Evolutionary conservation across 495 filamentous ascomycete species (phyloP), one percentile per base, ranked within the genome.

Genomic region (Aeminium ludgeri): DNA sequence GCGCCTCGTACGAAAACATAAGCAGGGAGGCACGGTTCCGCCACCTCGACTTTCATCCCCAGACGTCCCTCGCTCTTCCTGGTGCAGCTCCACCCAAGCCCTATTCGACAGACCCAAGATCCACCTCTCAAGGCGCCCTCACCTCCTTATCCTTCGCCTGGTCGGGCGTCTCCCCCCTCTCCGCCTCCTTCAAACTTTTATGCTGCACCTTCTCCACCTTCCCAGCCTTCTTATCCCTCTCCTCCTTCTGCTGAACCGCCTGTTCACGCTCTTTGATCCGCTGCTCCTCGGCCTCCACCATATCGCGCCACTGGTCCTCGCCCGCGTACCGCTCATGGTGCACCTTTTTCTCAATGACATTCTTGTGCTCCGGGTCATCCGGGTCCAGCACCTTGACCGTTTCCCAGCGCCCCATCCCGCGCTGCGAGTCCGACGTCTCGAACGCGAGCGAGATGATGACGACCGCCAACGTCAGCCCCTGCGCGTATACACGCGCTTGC

Each of bases 401-500:
- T 67, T 76, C 73, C 70, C 73, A 83, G 54, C 75, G 71, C 52
- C 86, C 86, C 55, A 72, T 72, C 13, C 80, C 83, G 49, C 68
- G 70, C 46, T 68, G 71, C 41, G 80, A 78, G 59, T 97, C 89
- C 5, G 70, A 71, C 20, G 86, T 78, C 76, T 97, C 89, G 55
- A 96, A 80, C 13, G 74, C 84, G 30, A 91, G 87, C 43, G 74
- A 81, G 23, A 82, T 84, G 52, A 93, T 65, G 44, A 97, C 63
- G 38, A 96, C 83, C 54, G 80, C 82, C 13, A 97, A 63, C 36
- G 89, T 95, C 52, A 94, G 63, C 12, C 85, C 86, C 65, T 97
- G 89, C n/a, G 89, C 89, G 63, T 96, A 96, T 45, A 97, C 79
- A 68, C 89, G 76, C 8, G 91, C 91, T 68, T 97, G 89, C 15